A percentile compares a stretch with the other conserved stretches of the same genome.
phyloP scores from a whole-genome alignment of 371 early-diverging fungal genomes.

The Encephalitozoon cuniculi region DNA sequence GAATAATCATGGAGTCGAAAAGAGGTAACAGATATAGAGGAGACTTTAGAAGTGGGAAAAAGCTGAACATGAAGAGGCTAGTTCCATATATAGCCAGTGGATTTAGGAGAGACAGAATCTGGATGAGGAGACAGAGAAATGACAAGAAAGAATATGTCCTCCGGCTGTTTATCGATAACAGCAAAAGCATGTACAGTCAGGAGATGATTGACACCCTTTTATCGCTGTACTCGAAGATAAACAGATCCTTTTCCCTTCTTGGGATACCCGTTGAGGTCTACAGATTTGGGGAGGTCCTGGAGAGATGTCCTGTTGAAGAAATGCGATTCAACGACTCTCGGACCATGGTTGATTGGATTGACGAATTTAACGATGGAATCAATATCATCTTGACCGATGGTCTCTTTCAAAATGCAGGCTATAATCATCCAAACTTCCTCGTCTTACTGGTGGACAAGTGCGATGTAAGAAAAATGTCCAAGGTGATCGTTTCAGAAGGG shows the following conservation, averaged over 20 bases:
- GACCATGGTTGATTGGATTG: conserved; percentile 43
- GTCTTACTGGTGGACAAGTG: conserved; percentile 45
- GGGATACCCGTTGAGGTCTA: conserved; percentile 53
- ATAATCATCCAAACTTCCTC: conserved; percentile 34
- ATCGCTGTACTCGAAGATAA: conserved; percentile 28
- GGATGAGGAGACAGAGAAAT: conserved; percentile 92
- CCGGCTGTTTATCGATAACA: conserved; percentile 93
- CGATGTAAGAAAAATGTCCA: conserved; percentile 41
- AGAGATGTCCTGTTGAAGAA: conserved; percentile 1
- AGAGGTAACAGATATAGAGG: conserved; percentile 87
- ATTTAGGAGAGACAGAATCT: conserved; percentile 97
- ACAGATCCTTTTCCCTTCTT: conserved; percentile 41
- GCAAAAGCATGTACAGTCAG: conserved; percentile 74
- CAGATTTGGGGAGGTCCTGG: conserved; percentile 43
- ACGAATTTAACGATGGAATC: conserved; percentile 47
- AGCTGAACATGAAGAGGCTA: conserved; percentile 96
- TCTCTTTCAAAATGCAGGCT: conserved; percentile 36
- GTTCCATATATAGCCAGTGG: conserved; percentile 95
- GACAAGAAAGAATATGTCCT: conserved; percentile 90
- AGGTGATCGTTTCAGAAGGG: conserved; percentile 34
- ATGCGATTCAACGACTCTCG: conserved; percentile 40
- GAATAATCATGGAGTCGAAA: conserved; percentile 87
- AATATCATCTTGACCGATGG: conserved; percentile 57
- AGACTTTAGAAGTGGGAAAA: conserved; percentile 94
- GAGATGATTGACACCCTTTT: conserved; percentile 41